Conservation (phyloP, 2,329 filamentous ascomycete genomes). For the Aspergillus novoparasiticus region DNA sequence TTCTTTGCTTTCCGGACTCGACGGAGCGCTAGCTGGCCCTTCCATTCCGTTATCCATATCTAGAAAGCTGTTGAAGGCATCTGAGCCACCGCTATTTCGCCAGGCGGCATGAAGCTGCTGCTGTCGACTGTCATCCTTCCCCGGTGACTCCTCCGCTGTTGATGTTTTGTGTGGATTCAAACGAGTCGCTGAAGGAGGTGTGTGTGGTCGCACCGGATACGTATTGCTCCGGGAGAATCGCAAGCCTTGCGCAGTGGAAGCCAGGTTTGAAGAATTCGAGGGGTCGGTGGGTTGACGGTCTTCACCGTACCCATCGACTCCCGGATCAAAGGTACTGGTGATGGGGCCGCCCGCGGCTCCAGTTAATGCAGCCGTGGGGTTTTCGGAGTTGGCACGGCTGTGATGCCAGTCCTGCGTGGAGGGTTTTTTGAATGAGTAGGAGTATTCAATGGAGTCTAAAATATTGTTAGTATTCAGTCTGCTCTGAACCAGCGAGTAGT, state of each 20-base stretch:
- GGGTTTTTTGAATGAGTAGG: constrained; percentile 41
- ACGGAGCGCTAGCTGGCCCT: constrained; percentile 28
- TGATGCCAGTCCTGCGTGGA: constrained; percentile 60
- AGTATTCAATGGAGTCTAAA: constrained; percentile 27
- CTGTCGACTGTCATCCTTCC: constrained; percentile 33
- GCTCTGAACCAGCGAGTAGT: background rate
- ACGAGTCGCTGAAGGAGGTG: constrained; percentile 39
- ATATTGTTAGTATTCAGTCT: constrained; percentile 6
- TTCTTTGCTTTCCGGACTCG: constrained; percentile 35
- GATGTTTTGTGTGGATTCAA: constrained; percentile 37
- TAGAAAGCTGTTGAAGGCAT: constrained; percentile 46
- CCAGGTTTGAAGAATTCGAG: constrained; percentile 39
- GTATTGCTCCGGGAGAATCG: constrained; percentile 55
- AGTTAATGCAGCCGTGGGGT: constrained; percentile 58
- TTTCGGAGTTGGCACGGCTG: constrained; percentile 71
- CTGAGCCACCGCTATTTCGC: constrained; percentile 43
- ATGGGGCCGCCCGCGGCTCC: constrained; percentile 46
- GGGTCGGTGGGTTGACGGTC: constrained; percentile 36
- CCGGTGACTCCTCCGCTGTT: constrained; percentile 32
- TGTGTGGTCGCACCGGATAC: constrained; percentile 52
- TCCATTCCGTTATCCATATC: constrained; percentile 48
- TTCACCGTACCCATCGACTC: constrained; percentile 38
- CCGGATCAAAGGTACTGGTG: constrained; percentile 36
- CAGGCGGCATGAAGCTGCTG: constrained; percentile 39
- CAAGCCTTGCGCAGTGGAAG: constrained; percentile 29